Base-by-base conservation (phyloP, 768 basidiomycete genomes). In the Austroboletus eburneus region DNA sequence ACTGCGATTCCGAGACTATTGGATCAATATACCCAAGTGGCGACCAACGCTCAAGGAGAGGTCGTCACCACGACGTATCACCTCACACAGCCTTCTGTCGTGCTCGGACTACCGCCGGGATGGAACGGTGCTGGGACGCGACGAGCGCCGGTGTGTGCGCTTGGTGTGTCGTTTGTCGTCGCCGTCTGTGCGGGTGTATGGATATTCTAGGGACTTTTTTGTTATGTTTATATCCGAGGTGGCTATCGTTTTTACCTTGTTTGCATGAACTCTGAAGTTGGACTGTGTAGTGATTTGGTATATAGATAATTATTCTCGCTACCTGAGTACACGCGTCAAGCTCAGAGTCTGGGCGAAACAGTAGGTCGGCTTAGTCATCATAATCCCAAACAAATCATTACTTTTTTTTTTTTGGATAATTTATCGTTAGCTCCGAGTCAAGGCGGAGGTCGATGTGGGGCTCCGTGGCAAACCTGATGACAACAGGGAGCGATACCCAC, bases 101-200 rank as follows among this genome's bases (percentile, higher is more conserved):
- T 73, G 8, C 74, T 91, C 10, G 87, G 88, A 9, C 56, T 75
- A 25, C 85, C 85, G 12, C 81, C 85, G 16, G 80, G 83, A 20
- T 79, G 73, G 76, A 78, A 38, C 42, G 49, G 64, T 24, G 46
- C 51, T 12, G 23, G 18, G 40, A 41, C 37, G 9, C 22, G 42
- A 22, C 54, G 46, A 17, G 37, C 39, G 27, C 46, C 64, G 3
- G 38, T 45, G 5, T 9, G 35, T 37, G 50, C 21, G 7, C 36
- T 66, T 21, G 45, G 45, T 16, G 22, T 46, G 1, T 52, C 53
- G 8, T 20, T 58, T 2, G 9, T 65, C 25, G 32, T 9, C 16
- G 49, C 42, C 13, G 24, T 55, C 14, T 59, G 38, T 21, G 41
- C 51, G 1, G 41, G 41, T 4, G 34, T 36, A 43, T 51, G 57